Conservation (phyloP, 768 basidiomycete genomes). For the Boletus subcaerulescens region DNA sequence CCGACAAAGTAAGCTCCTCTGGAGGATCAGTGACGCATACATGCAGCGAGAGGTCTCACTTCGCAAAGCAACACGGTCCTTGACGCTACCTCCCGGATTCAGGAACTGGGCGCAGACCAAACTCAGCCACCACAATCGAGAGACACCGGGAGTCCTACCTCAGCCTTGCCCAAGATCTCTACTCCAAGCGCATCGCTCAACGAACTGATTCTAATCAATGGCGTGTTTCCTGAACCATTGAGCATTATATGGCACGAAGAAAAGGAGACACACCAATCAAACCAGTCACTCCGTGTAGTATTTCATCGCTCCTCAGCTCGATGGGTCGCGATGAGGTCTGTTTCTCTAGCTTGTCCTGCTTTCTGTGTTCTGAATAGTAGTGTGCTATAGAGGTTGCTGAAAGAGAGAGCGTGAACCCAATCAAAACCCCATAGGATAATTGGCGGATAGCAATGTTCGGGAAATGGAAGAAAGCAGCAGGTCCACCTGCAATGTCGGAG, state of each 20-base stretch:
- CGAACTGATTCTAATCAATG: conserved; percentile 86
- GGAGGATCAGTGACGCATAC: background rate
- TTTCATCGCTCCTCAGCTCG: conserved; percentile 71
- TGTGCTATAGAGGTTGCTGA: conserved; percentile 64
- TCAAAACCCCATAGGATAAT: conserved; percentile 51
- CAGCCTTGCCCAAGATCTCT: conserved; percentile 94
- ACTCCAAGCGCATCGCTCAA: conserved; percentile 88
- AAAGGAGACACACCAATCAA: conserved; percentile 64
- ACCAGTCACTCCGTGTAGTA: conserved; percentile 77
- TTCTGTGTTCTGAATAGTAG: conserved; percentile 50
- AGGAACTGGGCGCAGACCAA: conserved; percentile 74
- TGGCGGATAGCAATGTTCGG: conserved; percentile 30
- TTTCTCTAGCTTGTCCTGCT: conserved; percentile 32
- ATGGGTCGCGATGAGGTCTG: conserved; percentile 53
- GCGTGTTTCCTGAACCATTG: conserved; percentile 76
- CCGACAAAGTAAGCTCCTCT: background rate
- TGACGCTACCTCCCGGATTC: conserved; percentile 97
- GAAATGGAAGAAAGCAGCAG: conserved; percentile 21
- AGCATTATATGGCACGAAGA: background rate
- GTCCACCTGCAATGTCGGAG: background rate
- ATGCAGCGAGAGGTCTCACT: conserved; percentile 47
- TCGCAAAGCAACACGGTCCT: conserved; percentile 93
- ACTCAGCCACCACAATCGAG: background rate
- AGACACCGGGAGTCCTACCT: conserved; percentile 46
- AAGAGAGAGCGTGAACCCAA: conserved; percentile 76